A percentile compares a stretch with the other conserved stretches of the same genome.
These are phyloP conservation scores for Penicillium sp. DNA, from an alignment of 2,329 filamentous ascomycete genomes.

Conservation along the genomic window DNA sequence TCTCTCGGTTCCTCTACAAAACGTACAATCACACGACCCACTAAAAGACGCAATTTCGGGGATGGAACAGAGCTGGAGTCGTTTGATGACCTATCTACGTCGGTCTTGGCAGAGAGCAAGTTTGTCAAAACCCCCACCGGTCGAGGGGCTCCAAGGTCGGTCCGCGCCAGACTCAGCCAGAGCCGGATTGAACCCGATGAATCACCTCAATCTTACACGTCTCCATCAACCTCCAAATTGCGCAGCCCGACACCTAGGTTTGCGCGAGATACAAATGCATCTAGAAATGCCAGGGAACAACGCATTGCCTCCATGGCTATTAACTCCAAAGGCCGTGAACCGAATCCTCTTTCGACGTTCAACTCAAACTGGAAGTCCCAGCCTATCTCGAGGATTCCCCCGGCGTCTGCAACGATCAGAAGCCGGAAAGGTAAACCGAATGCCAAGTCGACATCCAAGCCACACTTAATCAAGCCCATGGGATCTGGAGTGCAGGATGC, in stretches of 20 bases:
- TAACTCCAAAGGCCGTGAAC: slow-evolving; percentile 37
- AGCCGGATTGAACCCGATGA: slow-evolving; percentile 33
- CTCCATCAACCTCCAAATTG: slow-evolving; percentile 52
- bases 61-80: slow-evolving; percentile 88
- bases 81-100: slow-evolving; percentile 94
- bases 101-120: slow-evolving; percentile 72
- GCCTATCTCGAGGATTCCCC: slow-evolving; percentile 49
- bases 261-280: slow-evolving; percentile 64
- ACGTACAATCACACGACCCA: slow-evolving; percentile 71
- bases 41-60: slow-evolving; percentile 71
- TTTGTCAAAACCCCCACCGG: slow-evolving; percentile 77
- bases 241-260: slow-evolving; percentile 58
- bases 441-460: slow-evolving; percentile 54
- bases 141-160: slow-evolving; percentile 63
- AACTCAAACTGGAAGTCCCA: slow-evolving; percentile 60
- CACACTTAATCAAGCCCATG: slow-evolving; percentile 85
- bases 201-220: slow-evolving; percentile 54
- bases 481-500: slow-evolving; percentile 67
- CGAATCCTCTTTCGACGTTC: slow-evolving; percentile 49
- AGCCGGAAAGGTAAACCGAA: slow-evolving; percentile 40
- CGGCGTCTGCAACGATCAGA: slow-evolving; percentile 48
- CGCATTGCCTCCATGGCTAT: slow-evolving; percentile 48
- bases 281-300: slow-evolving; percentile 62
- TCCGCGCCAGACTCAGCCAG: slow-evolving; percentile 51
- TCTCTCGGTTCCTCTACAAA: slow-evolving; percentile 56